Percentiles rank a stretch among this genome's conserved stretches.
phyloP scores from a whole-genome alignment of 805 yeast genomes.

The Candida boleticola region DNA sequence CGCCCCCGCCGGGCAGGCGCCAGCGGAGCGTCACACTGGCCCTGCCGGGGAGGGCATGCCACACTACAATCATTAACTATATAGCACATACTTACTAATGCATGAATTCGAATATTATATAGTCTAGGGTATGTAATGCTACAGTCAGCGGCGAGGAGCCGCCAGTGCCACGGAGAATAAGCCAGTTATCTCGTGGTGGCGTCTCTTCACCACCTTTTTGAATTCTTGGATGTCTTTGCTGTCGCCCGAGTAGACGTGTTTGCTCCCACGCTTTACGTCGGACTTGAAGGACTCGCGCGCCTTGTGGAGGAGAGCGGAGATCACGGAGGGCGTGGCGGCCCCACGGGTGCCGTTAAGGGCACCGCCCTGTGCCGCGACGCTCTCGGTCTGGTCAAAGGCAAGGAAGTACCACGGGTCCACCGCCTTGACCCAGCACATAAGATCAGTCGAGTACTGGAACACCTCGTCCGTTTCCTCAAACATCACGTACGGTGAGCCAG shows the following conservation, averaged over 20 bases:
- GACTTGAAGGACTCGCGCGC: background rate
- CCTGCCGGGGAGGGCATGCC: no score
- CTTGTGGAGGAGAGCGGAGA: background rate
- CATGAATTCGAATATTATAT: no score
- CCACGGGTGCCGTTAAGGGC: background rate
- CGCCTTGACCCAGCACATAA: conserved; percentile 47
- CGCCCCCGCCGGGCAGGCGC: no score
- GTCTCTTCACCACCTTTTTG: background rate
- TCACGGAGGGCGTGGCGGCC: background rate
- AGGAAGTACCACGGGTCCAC: conserved; percentile 45
- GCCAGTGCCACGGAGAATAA: no score
- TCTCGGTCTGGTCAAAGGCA: background rate
- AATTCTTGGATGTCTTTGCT: background rate
- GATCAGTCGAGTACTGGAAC: conserved; percentile 39
- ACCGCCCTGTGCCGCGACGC: background rate
- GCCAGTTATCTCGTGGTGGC: background rate
- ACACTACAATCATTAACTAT: background rate
- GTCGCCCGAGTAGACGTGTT: background rate
- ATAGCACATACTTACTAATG: background rate
- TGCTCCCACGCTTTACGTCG: background rate
- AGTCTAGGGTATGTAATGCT: no score
- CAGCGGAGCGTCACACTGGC: no score
- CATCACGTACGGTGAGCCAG: conserved; percentile 44
- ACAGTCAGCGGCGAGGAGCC: no score
- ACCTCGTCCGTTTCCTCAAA: conserved; percentile 34